Evolutionary conservation across 257 asterid genomes (phyloP).

Genomic region (Parsonsia alboflavescens): DNA sequence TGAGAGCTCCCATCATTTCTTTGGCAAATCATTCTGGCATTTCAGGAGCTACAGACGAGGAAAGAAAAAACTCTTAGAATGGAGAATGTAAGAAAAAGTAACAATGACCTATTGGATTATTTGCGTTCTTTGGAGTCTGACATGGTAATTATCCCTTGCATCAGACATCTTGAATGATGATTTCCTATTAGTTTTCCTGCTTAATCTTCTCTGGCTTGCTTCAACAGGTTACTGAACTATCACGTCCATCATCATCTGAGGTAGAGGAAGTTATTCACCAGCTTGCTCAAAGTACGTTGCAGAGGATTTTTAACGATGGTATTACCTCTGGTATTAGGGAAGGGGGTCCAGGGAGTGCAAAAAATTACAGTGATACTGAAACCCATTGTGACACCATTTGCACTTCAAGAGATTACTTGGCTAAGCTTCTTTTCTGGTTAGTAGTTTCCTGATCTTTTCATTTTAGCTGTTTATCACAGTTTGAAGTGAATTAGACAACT

Average conservation of each 20-base stretch:
- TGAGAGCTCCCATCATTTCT: background rate
- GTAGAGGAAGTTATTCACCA: conserved; percentile 88
- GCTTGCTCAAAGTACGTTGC: conserved; percentile 71
- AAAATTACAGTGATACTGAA: conserved; percentile 25
- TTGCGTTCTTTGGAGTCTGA: conserved; percentile 82
- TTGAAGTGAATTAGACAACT: background rate
- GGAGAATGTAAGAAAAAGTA: conserved; percentile 51
- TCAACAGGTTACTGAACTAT: conserved; percentile 71
- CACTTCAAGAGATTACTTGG: conserved; percentile 88
- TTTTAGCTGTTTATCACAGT: conserved; percentile 12
- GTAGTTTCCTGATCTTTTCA: conserved; percentile 11
- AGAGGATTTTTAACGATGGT: conserved; percentile 57
- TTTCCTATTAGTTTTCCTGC: background rate
- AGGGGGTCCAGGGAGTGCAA: conserved; percentile 31
- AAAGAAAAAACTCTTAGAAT: conserved; percentile 57
- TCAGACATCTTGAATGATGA: background rate
- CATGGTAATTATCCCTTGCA: conserved; percentile 49
- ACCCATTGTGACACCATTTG: conserved; percentile 37
- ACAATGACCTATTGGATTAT: conserved; percentile 78
- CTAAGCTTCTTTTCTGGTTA: conserved; percentile 95
- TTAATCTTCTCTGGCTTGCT: background rate
- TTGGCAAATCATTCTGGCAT: conserved; percentile 17
- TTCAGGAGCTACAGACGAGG: conserved; percentile 60
- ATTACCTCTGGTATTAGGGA: conserved; percentile 22
- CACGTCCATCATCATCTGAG: conserved; percentile 83